phyloP scores from a whole-genome alignment of 257 asterid species.

The Solanum bulbocastanum region DNA sequence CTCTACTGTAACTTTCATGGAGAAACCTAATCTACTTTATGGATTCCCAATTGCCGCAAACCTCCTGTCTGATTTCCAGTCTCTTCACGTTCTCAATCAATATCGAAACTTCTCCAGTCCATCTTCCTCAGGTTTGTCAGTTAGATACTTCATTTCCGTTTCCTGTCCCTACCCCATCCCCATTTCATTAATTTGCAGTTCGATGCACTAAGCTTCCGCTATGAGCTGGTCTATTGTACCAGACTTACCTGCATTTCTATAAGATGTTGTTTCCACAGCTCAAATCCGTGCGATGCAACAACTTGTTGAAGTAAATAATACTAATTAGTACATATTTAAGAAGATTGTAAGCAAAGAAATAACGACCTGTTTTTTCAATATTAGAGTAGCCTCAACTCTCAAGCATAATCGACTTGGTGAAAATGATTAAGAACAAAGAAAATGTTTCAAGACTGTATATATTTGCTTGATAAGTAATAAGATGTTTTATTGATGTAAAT shows the following conservation, averaged over 20 bases:
- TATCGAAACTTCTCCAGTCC: slow-evolving; percentile 52
- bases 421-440: not conserved
- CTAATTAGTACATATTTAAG: not conserved
- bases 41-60: slow-evolving; percentile 16
- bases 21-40: slow-evolving; percentile 26
- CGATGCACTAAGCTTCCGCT: not conserved
- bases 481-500: not conserved
- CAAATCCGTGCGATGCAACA: not conserved
- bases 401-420: not conserved
- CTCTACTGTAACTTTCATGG: slow-evolving; percentile 42
- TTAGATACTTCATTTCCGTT: not conserved
- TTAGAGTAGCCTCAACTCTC: not conserved
- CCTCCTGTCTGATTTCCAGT: slow-evolving; percentile 5
- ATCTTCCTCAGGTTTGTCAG: slow-evolving; percentile 47
- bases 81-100: slow-evolving; percentile 15
- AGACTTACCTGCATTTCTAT: not conserved
- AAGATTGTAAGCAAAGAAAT: not conserved
- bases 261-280: not conserved
- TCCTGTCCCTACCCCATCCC: not conserved
- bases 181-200: not conserved
- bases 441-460: not conserved
- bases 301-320: not conserved
- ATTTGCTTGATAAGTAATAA: not conserved
- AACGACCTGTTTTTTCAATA: not conserved
- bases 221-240: not conserved